Evolutionary conservation across 108 stramenopile species (phyloP).

Genomic region (Fistulifera pelliculosa): DNA sequence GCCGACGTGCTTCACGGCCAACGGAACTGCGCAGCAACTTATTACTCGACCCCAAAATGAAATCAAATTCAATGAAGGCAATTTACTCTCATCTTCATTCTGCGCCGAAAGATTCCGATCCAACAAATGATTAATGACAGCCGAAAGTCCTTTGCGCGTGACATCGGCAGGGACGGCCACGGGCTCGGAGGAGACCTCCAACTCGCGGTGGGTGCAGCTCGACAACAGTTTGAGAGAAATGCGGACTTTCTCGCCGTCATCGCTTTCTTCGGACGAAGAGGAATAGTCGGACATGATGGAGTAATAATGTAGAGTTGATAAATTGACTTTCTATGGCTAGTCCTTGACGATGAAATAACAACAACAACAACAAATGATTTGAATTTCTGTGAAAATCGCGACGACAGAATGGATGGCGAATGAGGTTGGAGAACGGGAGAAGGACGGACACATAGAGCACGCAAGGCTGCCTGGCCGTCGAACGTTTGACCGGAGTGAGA

Average conservation of each 20-base stretch:
- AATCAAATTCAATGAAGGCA: conserved; percentile 63
- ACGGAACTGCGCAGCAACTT: conserved; percentile 59
- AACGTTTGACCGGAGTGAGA: too few relatives aligned
- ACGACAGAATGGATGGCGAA: too few relatives aligned
- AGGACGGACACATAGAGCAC: too few relatives aligned
- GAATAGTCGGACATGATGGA: too few relatives aligned
- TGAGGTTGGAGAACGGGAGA: too few relatives aligned
- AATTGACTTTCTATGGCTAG: too few relatives aligned
- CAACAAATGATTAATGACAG: conserved; percentile 54
- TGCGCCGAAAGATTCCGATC: conserved; percentile 19
- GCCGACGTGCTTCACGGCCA: conserved; percentile 58
- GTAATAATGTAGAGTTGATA: too few relatives aligned
- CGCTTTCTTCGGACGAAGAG: conserved; percentile 4
- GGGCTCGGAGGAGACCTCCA: conserved; percentile 61
- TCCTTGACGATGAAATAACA: too few relatives aligned
- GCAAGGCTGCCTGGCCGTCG: too few relatives aligned
- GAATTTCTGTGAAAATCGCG: too few relatives aligned
- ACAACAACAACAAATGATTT: too few relatives aligned
- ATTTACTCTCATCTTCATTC: conserved; percentile 19
- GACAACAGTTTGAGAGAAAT: conserved; percentile 36
- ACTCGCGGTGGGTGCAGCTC: conserved; percentile 16
- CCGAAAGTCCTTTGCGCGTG: conserved; percentile 67
- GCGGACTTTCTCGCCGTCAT: conserved; percentile 39
- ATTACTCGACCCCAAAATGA: conserved; percentile 45
- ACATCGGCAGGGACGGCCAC: conserved; percentile 71